Conservation (phyloP, 345 rosid species). For the Stellera chamaejasme region DNA sequence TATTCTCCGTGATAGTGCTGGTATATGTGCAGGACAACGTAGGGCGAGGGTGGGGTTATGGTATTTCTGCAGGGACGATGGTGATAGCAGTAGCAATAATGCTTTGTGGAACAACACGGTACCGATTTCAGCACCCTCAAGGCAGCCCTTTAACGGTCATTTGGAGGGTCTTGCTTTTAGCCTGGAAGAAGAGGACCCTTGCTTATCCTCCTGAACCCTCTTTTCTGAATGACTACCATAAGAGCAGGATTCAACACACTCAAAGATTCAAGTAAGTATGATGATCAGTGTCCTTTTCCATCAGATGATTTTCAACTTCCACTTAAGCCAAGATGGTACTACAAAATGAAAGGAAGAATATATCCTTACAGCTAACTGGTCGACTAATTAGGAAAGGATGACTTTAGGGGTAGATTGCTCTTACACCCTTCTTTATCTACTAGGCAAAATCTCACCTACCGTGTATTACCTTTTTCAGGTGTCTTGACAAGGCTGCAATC, state of each 20-base stretch:
- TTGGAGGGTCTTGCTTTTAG: slow-evolving; percentile 66
- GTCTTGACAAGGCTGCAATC: slow-evolving; percentile 81
- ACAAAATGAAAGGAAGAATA: too few relatives aligned
- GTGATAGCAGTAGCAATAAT: slow-evolving; percentile 48
- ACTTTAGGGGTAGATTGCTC: too few relatives aligned
- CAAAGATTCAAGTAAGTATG: slow-evolving; percentile 43
- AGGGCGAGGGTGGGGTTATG: slow-evolving; percentile 95
- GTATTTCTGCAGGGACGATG: slow-evolving; percentile 81
- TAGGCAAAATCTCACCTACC: slow-evolving; percentile 1
- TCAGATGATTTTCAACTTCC: too few relatives aligned
- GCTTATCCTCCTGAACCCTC: slow-evolving; percentile 50
- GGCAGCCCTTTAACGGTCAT: slow-evolving; percentile 85
- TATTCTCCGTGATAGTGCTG: slow-evolving; percentile 63
- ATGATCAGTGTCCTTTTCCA: not conserved
- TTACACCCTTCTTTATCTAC: not conserved
- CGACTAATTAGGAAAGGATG: too few relatives aligned
- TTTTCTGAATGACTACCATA: slow-evolving; percentile 48
- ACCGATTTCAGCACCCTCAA: slow-evolving; percentile 66
- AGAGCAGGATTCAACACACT: slow-evolving; percentile 48
- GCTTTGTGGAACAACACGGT: slow-evolving; percentile 48
- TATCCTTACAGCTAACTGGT: too few relatives aligned
- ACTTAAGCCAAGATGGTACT: not conserved
- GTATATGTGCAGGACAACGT: slow-evolving; percentile 85
- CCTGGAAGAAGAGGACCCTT: slow-evolving; percentile 62
- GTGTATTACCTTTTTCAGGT: slow-evolving; percentile 25